Evolutionary conservation across 139 green algal genomes (phyloP), one percentile per base, ranked within the genome.

Genomic region (Astrephomene gubernaculifera): DNA sequence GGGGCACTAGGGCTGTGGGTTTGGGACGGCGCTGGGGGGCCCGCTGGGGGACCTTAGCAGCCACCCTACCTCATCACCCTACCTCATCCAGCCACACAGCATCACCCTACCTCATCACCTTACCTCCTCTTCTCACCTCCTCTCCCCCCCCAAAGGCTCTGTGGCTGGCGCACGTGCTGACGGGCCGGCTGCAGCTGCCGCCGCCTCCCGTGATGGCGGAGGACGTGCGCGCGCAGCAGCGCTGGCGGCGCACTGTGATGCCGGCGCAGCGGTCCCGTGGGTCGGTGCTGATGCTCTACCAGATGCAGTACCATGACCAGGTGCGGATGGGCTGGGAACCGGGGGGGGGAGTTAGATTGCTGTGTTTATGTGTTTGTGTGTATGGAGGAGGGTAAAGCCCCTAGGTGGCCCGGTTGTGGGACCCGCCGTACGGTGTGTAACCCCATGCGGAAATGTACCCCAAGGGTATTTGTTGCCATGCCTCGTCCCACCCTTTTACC

Each of bases 271-370:
- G 45, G 27, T 25, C 41, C 69, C 57, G 87, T 5, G 82, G 68
- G 12, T 70, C 87, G 22, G 82, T 81, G 29, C 45, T 88, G 14
- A 82, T 86, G 87, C 74, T 88, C 38, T 90, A 80, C 80, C 82
- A 43, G 69, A 52, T 49, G 64, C 45, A 64, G n/a, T 90, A 84
- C 69, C 84, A 80, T 63, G 81, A 70, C 31, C 87, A 89, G 78
- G 57, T 92, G 57, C 19, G 57, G 14, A 12, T 17, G 49, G 17
- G 12, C 14, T 57, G 12, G 49, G 49, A 57, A 17, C 14, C 49
- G 49, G 49, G 49, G 17, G 49, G 49, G 49, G 49, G 49, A 17
- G 49, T 57, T 12, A 17, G 49, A 57, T 12, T n/a, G n/a, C n/a
- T n/a, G n/a, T n/a, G n/a, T n/a, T n/a, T n/a, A n/a, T n/a, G n/a